Evolutionary conservation across 495 filamentous ascomycete species (phyloP), one percentile per base, ranked within the genome.

Genomic region (Xylaria venustula): DNA sequence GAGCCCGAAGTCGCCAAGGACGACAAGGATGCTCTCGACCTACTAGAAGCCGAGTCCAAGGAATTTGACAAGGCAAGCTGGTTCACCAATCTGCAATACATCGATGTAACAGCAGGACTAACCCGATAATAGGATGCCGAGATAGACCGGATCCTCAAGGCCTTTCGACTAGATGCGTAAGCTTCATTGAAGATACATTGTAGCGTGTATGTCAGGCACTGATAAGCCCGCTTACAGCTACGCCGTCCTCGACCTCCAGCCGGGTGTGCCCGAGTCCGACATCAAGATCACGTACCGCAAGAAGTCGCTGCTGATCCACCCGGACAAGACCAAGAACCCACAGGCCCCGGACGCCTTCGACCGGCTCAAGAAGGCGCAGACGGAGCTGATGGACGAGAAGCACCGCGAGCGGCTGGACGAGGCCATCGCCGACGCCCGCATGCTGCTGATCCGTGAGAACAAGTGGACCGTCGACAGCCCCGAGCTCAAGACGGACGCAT

Each of bases 221-320:
- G 60, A 30, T 54, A 28, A 22, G 20, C 25, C 22, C 32, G 25
- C n/a, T n/a, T 47, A 26, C 61, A 91, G 89, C 67, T 98, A 98
- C 78, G 89, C 92, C 45, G 91, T 98, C 58, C 89, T 99, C 25
- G 94, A 95, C 75, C 88, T 99, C 58, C 92, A 96, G 74, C 94
- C 94, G 7, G 94, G 94, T 70, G 90, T 96, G 34, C 86, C 94
- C 23, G 94, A 97, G 66, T 92, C 91, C 55, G 95, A 98, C 77
- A 98, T 99, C 80, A 98, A 97, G 76, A 76, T 86, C 61, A 80
- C 83, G 71, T 99, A 97, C 80, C 91, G 94, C 77, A 92, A 88
- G 67, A 98, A 96, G 72, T 99, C 94, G 15, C 87, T 99, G 32
- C 85, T 99, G 6, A 98, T 99, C 79, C 94, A 99, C 78, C 94